Evolutionary conservation across 257 asterid species (phyloP).

Genomic region (Coffea eugenioides): DNA sequence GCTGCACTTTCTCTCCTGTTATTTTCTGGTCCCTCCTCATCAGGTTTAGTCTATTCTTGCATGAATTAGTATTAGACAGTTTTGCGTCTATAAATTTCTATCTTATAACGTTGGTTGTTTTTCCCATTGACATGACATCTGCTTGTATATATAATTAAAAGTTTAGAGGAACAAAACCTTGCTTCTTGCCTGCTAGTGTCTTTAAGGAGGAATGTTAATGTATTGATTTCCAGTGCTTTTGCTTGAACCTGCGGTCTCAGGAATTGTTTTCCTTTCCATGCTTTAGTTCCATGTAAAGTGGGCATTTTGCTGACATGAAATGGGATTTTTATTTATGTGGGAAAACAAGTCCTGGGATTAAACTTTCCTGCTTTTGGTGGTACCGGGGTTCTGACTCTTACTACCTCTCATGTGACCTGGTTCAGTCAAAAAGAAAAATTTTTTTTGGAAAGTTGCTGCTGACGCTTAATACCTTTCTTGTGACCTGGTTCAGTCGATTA

Average conservation of each 20-base stretch:
- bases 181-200: not conserved
- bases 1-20: slow-evolving; percentile 74
- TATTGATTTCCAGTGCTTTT: not conserved
- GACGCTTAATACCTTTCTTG: not conserved
- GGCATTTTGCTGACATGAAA: not conserved
- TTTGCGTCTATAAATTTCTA: not conserved
- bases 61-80: not conserved
- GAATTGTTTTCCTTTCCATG: not conserved
- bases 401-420: not conserved
- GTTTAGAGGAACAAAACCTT: not conserved
- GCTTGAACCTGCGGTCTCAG: too few species aligned
- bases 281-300: not conserved
- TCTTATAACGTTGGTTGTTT: not conserved
- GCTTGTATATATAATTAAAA: not conserved
- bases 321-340: not conserved
- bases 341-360: not conserved
- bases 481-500: not conserved
- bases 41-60: slow-evolving; percentile 49
- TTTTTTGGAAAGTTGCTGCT: too few species aligned
- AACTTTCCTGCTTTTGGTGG: slow-evolving; percentile 6
- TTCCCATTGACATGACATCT: not conserved
- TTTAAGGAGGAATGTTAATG: not conserved
- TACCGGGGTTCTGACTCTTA: not conserved
- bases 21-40: slow-evolving; percentile 28
- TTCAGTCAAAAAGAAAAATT: not conserved